A percentile compares a stretch with the other conserved stretches of the same genome.
These are phyloP conservation scores for Pinus taeda DNA, from an alignment of 75 land plant species.

Conservation along the genomic window DNA sequence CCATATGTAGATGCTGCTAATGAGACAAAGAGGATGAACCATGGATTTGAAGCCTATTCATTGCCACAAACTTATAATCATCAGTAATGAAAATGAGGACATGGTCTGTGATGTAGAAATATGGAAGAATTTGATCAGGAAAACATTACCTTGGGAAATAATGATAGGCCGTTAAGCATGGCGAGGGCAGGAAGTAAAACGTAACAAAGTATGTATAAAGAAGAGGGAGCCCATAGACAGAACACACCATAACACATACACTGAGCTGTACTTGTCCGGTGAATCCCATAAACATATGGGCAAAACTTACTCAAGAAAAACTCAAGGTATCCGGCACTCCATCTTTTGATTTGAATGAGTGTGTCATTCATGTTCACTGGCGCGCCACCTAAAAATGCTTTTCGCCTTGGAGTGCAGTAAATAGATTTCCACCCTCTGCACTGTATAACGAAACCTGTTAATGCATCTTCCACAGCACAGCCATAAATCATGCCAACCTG, in stretches of 20 bases:
- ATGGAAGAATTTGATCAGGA: neutral
- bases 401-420: conserved; percentile 31
- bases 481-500: conserved; percentile 62
- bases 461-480: conserved; percentile 59
- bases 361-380: conserved; percentile 33
- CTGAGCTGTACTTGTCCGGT: conserved; percentile 8
- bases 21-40: too few species aligned
- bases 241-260: conserved; percentile 18
- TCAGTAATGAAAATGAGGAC: neutral
- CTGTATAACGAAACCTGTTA: conserved; percentile 57
- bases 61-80: too few species aligned
- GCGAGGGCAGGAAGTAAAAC: conserved; percentile 35
- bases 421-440: conserved; percentile 44
- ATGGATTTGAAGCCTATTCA: too few species aligned
- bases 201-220: conserved; percentile 23
- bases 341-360: conserved; percentile 33
- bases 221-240: conserved; percentile 26
- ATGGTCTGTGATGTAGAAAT: neutral
- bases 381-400: conserved; percentile 36
- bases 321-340: conserved; percentile 31
- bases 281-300: conserved; percentile 19
- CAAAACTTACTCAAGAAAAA: conserved; percentile 23
- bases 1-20: too few species aligned
- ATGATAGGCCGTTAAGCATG: conserved; percentile 16
- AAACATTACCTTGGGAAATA: conserved; percentile 43